These are phyloP conservation scores for Myriosclerotinia duriaeana DNA, from an alignment of 2,329 filamentous ascomycete species.

Conservation along the genomic window DNA sequence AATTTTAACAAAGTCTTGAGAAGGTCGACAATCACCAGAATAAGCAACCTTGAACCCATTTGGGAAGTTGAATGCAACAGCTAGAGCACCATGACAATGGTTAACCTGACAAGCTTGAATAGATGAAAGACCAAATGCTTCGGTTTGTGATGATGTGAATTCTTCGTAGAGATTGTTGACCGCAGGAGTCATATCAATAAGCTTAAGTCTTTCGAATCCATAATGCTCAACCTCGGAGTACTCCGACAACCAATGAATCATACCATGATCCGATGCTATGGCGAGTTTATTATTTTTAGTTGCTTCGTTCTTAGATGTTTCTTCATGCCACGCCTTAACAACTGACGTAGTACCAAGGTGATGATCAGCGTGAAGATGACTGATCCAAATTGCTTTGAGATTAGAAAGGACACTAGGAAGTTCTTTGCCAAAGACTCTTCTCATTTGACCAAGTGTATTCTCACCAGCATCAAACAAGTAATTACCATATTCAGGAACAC, in stretches of 20 bases:
- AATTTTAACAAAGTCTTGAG: conserved; percentile 63
- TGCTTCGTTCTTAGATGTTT: conserved; percentile 46
- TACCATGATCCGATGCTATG: conserved; percentile 67
- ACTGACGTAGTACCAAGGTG: conserved; percentile 82
- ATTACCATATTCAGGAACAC: conserved; percentile 80
- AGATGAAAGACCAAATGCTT: conserved; percentile 60
- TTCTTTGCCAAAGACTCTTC: conserved; percentile 68
- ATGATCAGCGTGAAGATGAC: conserved; percentile 94
- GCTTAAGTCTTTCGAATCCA: conserved; percentile 56
- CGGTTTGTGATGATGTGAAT: conserved; percentile 45
- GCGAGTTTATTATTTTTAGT: conserved; percentile 50
- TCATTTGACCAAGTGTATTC: conserved; percentile 84
- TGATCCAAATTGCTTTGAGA: conserved; percentile 84
- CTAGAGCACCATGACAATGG: conserved; percentile 80
- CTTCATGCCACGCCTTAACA: conserved; percentile 75
- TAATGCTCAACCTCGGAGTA: conserved; percentile 76
- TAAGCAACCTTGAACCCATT: conserved; percentile 85
- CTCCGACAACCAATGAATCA: conserved; percentile 76
- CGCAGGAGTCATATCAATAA: conserved; percentile 29
- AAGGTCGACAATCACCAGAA: conserved; percentile 90
- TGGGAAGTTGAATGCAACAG: conserved; percentile 73
- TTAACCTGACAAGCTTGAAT: conserved; percentile 67
- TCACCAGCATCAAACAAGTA: conserved; percentile 92
- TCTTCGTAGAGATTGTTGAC: conserved; percentile 35
- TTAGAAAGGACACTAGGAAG: conserved; percentile 72